phyloP scores from a whole-genome alignment of 768 basidiomycete genomes.

The Tylopilus sp. region DNA sequence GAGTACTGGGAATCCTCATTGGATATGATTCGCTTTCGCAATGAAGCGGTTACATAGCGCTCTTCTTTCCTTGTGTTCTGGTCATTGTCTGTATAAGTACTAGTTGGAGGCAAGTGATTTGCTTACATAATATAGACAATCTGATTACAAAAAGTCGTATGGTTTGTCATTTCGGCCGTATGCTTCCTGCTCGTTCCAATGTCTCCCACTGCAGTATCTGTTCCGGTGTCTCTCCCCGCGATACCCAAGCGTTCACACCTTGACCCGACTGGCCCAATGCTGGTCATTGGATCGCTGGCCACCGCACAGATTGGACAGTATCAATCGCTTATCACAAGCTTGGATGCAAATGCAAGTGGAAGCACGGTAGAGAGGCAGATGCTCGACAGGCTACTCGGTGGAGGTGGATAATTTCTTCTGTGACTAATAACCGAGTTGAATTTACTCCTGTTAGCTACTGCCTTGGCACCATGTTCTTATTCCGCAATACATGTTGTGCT shows the following conservation, averaged over 20 bases:
- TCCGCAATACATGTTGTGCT: constrained; percentile 69
- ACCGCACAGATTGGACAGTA: constrained; percentile 81
- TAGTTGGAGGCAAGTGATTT: background rate
- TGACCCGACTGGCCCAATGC: constrained; percentile 44
- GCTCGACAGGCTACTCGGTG: constrained; percentile 77
- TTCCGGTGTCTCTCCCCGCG: constrained; percentile 14
- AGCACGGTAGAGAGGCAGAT: constrained; percentile 71
- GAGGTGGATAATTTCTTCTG: constrained; percentile 45
- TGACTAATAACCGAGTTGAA: constrained; percentile 4
- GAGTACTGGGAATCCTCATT: background rate
- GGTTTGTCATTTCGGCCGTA: background rate
- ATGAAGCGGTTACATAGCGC: background rate
- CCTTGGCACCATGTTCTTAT: constrained; percentile 52
- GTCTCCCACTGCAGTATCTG: constrained; percentile 59
- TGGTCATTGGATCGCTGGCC: constrained; percentile 74
- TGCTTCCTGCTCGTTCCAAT: constrained; percentile 31
- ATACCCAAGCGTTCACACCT: constrained; percentile 18
- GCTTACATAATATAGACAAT: constrained; percentile 21
- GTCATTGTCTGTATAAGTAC: constrained; percentile 5
- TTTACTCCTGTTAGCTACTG: constrained; percentile 45
- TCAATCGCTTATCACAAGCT: constrained; percentile 60
- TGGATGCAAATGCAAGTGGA: constrained; percentile 41
- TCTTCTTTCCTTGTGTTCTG: background rate
- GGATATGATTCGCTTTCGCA: constrained; percentile 5
- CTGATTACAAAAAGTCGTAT: background rate